Conservation (phyloP, 2,329 filamentous ascomycete species). For the Cytospora piceae region DNA sequence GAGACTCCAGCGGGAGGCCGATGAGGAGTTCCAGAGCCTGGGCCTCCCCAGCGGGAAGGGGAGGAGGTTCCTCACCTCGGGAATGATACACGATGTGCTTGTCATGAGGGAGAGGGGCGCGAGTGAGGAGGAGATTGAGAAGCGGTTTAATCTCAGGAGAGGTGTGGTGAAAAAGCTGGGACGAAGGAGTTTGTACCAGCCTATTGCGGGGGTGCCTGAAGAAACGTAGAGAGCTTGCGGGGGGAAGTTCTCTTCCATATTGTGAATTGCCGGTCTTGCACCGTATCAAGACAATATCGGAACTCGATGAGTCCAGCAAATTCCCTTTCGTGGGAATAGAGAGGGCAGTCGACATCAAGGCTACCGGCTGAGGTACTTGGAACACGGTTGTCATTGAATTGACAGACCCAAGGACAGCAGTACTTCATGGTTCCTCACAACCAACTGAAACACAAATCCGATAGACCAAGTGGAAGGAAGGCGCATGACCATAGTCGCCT, state of each 20-base stretch:
- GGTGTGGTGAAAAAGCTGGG: conserved; percentile 53
- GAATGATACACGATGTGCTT: conserved; percentile 52
- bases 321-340: not conserved
- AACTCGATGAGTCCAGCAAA: not conserved
- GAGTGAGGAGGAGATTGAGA: conserved; percentile 49
- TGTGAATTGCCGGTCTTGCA: not conserved
- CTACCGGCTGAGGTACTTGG: not conserved
- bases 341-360: too few species aligned
- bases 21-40: conserved; percentile 48
- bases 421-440: too few species aligned
- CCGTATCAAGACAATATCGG: not conserved
- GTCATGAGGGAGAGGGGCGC: conserved; percentile 48
- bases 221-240: not conserved
- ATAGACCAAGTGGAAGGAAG: not conserved
- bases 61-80: conserved; percentile 52
- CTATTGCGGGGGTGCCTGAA: conserved; percentile 37
- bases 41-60: conserved; percentile 41
- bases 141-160: conserved; percentile 47
- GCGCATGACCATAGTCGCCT: not conserved
- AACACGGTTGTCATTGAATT: not conserved
- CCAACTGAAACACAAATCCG: not conserved
- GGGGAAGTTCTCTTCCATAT: not conserved
- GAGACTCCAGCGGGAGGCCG: conserved; percentile 47
- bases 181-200: conserved; percentile 44
- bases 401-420: too few species aligned